phyloP scores from a whole-genome alignment of 495 filamentous ascomycete species.

The Aspergillus campestris region DNA sequence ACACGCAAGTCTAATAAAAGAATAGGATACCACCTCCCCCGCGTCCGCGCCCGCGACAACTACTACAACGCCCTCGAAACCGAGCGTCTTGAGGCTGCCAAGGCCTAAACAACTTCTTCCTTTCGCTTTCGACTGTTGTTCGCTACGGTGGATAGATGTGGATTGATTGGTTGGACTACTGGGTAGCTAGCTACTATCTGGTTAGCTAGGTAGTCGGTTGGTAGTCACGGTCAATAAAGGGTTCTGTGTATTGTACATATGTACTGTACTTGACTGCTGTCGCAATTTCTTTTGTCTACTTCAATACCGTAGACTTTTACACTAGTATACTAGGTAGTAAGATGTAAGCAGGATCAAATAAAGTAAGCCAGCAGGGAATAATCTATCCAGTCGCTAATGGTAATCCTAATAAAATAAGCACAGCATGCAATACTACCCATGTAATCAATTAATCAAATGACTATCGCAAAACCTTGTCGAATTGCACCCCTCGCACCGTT shows the following conservation, averaged over 20 bases:
- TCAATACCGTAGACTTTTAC: too few relatives aligned
- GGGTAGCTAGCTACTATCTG: too few relatives aligned
- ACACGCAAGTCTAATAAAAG: conserved; percentile 1
- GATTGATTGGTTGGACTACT: too few relatives aligned
- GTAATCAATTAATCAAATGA: neutral
- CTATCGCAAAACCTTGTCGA: conserved; percentile 60
- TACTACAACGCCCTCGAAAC: conserved; percentile 73
- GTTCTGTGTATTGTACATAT: neutral
- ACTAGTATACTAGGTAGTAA: too few relatives aligned
- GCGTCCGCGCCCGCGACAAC: conserved; percentile 62
- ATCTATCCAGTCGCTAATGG: conserved; percentile 21
- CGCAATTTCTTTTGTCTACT: neutral
- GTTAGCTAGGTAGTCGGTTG: neutral
- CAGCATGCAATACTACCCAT: conserved; percentile 1
- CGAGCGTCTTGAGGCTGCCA: conserved; percentile 42
- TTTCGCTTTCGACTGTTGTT: too few relatives aligned
- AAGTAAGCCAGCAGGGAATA: too few relatives aligned
- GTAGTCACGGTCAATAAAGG: neutral
- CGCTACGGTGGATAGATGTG: too few relatives aligned
- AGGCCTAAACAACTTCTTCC: too few relatives aligned
- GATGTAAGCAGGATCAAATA: neutral
- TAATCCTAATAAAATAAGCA: conserved; percentile 4
- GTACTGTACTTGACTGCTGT: neutral
- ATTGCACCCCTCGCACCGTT: conserved; percentile 58
- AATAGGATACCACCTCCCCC: conserved; percentile 70